Conservation (phyloP, 169 alveolate genomes). For the Cryptosporidium meleagridis region DNA sequence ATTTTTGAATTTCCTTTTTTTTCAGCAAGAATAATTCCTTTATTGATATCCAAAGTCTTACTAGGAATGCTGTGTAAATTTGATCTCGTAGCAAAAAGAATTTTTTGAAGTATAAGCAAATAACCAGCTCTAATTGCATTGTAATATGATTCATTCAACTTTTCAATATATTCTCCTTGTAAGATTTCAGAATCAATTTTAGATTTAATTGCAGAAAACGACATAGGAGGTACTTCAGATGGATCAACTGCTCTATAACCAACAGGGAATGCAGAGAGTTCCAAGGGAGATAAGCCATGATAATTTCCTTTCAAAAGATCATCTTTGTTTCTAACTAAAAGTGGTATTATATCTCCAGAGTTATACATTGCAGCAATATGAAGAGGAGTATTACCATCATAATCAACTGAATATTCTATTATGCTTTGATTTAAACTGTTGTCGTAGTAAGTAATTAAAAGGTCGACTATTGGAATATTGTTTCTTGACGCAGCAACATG, state of each 20-base stretch:
- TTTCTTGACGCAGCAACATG: slow-evolving; percentile 71
- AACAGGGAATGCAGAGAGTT: slow-evolving; percentile 55
- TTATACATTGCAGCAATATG: slow-evolving; percentile 70
- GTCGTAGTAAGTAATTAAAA: neutral
- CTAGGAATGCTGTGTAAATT: neutral
- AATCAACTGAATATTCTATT: slow-evolving; percentile 46
- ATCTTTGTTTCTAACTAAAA: slow-evolving; percentile 9
- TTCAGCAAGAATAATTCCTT: slow-evolving; percentile 43
- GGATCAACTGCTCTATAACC: slow-evolving; percentile 65
- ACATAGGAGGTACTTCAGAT: slow-evolving; percentile 34
- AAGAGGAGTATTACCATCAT: slow-evolving; percentile 64
- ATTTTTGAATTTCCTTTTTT: slow-evolving; percentile 20
- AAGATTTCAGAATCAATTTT: neutral
- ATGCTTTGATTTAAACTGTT: neutral
- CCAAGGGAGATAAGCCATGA: slow-evolving; percentile 53
- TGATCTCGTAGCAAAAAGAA: neutral
- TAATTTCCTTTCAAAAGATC: slow-evolving; percentile 28
- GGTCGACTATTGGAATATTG: slow-evolving; percentile 34
- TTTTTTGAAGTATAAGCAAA: slow-evolving; percentile 36
- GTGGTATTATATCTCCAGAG: slow-evolving; percentile 59
- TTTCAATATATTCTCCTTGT: neutral
- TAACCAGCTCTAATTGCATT: slow-evolving; percentile 31
- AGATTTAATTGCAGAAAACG: slow-evolving; percentile 31
- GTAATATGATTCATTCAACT: slow-evolving; percentile 5
- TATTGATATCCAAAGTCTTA: slow-evolving; percentile 7